These are phyloP conservation scores for Aspergillus tamarii DNA, from an alignment of 2,329 filamentous ascomycete species.

Conservation along the genomic window DNA sequence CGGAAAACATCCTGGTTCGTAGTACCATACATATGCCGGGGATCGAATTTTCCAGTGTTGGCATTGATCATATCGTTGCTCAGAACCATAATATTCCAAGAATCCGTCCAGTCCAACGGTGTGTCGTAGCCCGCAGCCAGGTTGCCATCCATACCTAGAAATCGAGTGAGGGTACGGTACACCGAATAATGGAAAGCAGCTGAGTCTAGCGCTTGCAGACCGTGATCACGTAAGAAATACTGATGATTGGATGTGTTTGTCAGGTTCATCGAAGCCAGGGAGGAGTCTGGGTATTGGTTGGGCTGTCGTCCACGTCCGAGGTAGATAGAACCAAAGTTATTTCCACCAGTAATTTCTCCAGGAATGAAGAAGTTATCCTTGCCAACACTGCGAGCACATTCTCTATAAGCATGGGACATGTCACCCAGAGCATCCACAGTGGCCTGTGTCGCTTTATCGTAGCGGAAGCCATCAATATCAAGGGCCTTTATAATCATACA, in stretches of 20 bases:
- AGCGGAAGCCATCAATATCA: slow-evolving; percentile 69
- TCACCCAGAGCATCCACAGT: slow-evolving; percentile 64
- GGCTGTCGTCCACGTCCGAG: slow-evolving; percentile 65
- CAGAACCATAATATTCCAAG: slow-evolving; percentile 60
- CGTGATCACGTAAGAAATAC: slow-evolving; percentile 57
- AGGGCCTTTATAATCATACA: slow-evolving; percentile 65
- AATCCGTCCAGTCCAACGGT: slow-evolving; percentile 57
- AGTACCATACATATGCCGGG: slow-evolving; percentile 65
- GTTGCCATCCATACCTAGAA: slow-evolving; percentile 63
- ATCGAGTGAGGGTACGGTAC: slow-evolving; percentile 65
- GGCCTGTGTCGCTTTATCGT: slow-evolving; percentile 68
- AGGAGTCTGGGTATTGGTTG: slow-evolving; percentile 52
- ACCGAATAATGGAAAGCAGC: slow-evolving; percentile 67
- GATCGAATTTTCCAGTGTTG: slow-evolving; percentile 64
- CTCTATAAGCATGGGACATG: slow-evolving; percentile 60
- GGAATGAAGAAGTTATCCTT: slow-evolving; percentile 68
- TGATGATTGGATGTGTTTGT: slow-evolving; percentile 48
- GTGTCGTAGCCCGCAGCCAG: slow-evolving; percentile 58
- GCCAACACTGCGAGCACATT: slow-evolving; percentile 59
- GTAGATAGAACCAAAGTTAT: slow-evolving; percentile 63
- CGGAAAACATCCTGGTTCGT: slow-evolving; percentile 70
- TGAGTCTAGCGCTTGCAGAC: slow-evolving; percentile 59
- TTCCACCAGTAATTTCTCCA: slow-evolving; percentile 66
- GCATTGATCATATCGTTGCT: slow-evolving; percentile 65
- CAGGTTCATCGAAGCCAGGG: slow-evolving; percentile 53